Base-by-base conservation (phyloP, 2,329 filamentous ascomycete genomes). In the Zymoseptoria passerinii region DNA sequence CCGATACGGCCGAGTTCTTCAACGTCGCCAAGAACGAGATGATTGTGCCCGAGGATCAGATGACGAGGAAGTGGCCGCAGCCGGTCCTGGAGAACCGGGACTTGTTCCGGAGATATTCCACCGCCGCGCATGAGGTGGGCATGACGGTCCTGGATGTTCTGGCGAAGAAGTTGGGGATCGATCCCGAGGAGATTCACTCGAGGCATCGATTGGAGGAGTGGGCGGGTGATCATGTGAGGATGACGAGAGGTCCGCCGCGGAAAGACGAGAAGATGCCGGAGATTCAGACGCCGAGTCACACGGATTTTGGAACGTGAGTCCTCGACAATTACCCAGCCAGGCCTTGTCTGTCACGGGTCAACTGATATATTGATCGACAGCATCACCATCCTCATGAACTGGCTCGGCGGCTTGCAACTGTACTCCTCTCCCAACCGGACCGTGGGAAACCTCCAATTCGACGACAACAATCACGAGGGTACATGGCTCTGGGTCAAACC, bases 21-120 rank as follows among this genome's bases (percentile, higher is more conserved):
- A 82, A 82, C n/a, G 76, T 81, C 29, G 55, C 76, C 48, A 82
- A 82, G 71, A 78, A 83, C 65, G 79, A 81, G 56, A 76, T 82
- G 54, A 66, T 82, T n/a, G 70, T 70, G 20, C 54, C 76, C 3
- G 70, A 70, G 2, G 60, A 70, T 23, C 9, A 66, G 23, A 70
- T 70, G 69, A 52, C 48, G n/a, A 62, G 66, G 20, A 35, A 53
- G 48, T 71, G 68, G 68, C 69, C 69, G 0, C 28, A 62, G 20
- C 53, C 62, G 8, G 59, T 72, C 28, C 56, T 68, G 53, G 60
- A 66, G 4, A 60, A 66, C 52, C 67, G 67, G 50, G 57, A 61
- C 3, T 55, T 70, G 8, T 73, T 81, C 56, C 65, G 68, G 44
- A 74, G 72, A 4, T 83, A 80, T 68, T 79, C 77, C 58, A 61